Base-by-base conservation (phyloP, 352 stramenopile genomes). In the Phytophthora vignae region DNA sequence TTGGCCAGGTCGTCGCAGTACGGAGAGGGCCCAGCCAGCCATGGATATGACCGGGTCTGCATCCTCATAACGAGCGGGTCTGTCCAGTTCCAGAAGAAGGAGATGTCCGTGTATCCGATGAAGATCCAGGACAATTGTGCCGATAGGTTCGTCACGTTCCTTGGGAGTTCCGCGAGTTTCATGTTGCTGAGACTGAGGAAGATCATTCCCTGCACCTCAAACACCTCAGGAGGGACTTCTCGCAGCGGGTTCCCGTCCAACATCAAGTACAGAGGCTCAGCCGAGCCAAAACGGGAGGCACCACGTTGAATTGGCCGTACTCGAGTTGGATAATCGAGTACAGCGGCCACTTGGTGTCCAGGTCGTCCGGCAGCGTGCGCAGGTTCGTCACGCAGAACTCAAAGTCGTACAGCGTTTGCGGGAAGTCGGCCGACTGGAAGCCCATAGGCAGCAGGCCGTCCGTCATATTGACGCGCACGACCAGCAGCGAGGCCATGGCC, bases 191-290 rank as follows among this genome's bases (percentile, higher is more conserved):
- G 22, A 11, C 71, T 44, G 36, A 74, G 31, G 42, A 59, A 64
- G 11, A 57, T 1, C 48, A 75, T 44, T 5, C 50, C 44, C n/a
- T 64, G 33, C 12, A 66, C 38, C 7, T 69, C 44, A 6, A 79
- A 76, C 10, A 80, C 27, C 22, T 55, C 36, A 3, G 36, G 19
- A 4, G 76, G 73, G 0, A 83, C 27, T 11, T 58, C 33, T 3
- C 22, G 57, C 27, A 80, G 66, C 14, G 76, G 76, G 46, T 73
- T 78, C 5, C 65, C 55, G 11, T 57, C 65, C n/a, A 83, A 40
- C 1, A 72, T 60, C 22, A 82, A 21, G 21, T 77, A 82, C 0
- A n/a, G 48, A 4, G 64, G 42, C n/a, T 71, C 8, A 82, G 29
- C 8, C 55, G 52, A 15, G 57, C 17, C 8, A 82, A 40, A 15